Conservation (phyloP, 2,329 filamentous ascomycete species). For the Sodiomyces alkalinus region DNA sequence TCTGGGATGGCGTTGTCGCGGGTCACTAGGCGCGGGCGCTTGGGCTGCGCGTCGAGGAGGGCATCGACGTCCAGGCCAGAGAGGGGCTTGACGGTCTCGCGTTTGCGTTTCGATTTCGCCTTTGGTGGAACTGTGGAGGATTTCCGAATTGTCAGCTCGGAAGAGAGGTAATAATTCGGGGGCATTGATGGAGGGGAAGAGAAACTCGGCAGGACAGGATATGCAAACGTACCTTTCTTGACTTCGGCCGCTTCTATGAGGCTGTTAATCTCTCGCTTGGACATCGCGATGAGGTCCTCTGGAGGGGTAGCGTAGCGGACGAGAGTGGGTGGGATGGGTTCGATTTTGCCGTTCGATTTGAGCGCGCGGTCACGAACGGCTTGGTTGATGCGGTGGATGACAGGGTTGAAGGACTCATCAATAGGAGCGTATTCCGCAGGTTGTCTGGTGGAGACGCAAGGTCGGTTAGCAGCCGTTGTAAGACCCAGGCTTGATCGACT, state of each 20-base stretch:
- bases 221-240: conserved; percentile 50
- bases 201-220: not conserved
- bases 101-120: conserved; percentile 54
- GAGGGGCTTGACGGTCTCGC: conserved; percentile 62
- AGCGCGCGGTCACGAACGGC: conserved; percentile 73
- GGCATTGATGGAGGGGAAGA: not conserved
- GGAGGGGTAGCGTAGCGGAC: conserved; percentile 62
- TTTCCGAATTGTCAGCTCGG: conserved; percentile 9
- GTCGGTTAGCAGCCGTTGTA: too few relatives aligned
- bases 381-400: conserved; percentile 78
- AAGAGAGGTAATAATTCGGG: too few relatives aligned
- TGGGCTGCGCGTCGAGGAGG: conserved; percentile 47
- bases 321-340: conserved; percentile 47
- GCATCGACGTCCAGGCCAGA: conserved; percentile 80
- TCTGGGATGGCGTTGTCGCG: conserved; percentile 71
- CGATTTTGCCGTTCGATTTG: conserved; percentile 49
- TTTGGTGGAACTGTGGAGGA: conserved; percentile 62
- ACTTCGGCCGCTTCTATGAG: conserved; percentile 60
- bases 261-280: conserved; percentile 40
- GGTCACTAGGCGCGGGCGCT: conserved; percentile 21
- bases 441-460: conserved; percentile 19
- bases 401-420: conserved; percentile 71
- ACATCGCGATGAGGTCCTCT: conserved; percentile 43
- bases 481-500: conserved; percentile 2
- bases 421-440: conserved; percentile 55